Base-by-base conservation (phyloP, 441 rosid genomes). In the Sinapis alba region DNA sequence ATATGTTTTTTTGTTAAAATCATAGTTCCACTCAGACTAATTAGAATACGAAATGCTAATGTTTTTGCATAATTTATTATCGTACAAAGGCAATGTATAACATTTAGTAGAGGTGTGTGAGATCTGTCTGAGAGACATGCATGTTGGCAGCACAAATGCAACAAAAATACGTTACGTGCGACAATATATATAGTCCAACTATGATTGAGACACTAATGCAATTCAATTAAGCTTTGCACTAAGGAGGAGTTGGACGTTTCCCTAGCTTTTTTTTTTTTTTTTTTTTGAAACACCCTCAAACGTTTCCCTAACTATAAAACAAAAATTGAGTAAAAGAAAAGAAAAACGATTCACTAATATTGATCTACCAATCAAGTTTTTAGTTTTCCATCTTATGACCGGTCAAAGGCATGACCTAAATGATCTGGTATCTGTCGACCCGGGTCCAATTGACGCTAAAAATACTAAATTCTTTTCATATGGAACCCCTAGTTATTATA, bases 371-470 rank as follows among this genome's bases (percentile, higher is more conserved):
- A 62, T 15, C 23, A 47, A 50, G 20, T 50, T 4, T 61, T 61
- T 30, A 71, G 68, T 15, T 62, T 64, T 23, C 34, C 15, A 43
- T 23, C 69, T 51, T 21, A 30, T 51, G 69, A 62, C 69, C 24
- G 19, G 62, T 72, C 53, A 62, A 34, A 72, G 8, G 68, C 41
- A 36, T 47, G 75, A n/a, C 24, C 51, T 62, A 50, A 59, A 51
- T 10, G 76, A 62, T 62, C 38, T 63, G 54, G 56, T 72, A 72
- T 72, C 27, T 53, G 63, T 63, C 63, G 63, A 63, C 7, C 11
- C 13, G 3, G 38, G 62, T 63, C 63, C 20, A 38, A 4, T 24
- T 34, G 43, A 20, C 16, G 43, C 43, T 36, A 20, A 30, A 61
- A 8, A 45, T 47, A 28, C 16, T 61, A 51, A 41, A 41, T 23